phyloP scores from a whole-genome alignment of 2,329 filamentous ascomycete genomes.

The Metarhizium humberi region DNA sequence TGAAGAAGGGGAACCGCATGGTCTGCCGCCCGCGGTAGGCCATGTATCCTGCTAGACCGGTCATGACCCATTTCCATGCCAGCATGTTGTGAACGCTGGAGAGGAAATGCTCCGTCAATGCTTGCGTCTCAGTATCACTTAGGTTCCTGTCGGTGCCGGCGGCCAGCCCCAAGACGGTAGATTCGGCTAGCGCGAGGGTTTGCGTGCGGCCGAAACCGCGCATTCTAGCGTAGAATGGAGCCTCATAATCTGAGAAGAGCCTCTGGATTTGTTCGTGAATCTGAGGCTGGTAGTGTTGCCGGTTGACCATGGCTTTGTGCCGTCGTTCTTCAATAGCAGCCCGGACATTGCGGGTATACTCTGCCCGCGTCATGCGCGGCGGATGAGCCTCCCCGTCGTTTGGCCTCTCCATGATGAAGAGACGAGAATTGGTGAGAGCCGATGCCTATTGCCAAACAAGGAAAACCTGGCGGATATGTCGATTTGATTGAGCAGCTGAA shows the following conservation, averaged over 20 bases:
- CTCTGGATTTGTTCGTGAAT: slow-evolving; percentile 22
- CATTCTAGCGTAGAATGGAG: slow-evolving; percentile 21
- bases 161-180: slow-evolving; percentile 18
- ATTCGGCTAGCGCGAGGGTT: slow-evolving; percentile 20
- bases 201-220: slow-evolving; percentile 18
- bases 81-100: slow-evolving; percentile 22
- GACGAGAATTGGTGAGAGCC: neutral
- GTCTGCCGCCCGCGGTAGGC: slow-evolving; percentile 19
- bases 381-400: slow-evolving; percentile 17
- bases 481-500: neutral
- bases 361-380: slow-evolving; percentile 11
- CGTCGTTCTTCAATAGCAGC: slow-evolving; percentile 24
- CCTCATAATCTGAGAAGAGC: slow-evolving; percentile 21
- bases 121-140: slow-evolving; percentile 26
- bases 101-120: slow-evolving; percentile 23
- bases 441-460: neutral
- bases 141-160: slow-evolving; percentile 20
- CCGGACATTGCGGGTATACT: slow-evolving; percentile 14
- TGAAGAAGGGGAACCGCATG: slow-evolving; percentile 32
- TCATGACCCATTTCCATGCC: slow-evolving; percentile 18
- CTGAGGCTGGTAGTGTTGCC: slow-evolving; percentile 19
- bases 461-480: neutral
- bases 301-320: slow-evolving; percentile 17
- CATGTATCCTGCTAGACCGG: slow-evolving; percentile 14
- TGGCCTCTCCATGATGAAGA: slow-evolving; percentile 10